Percentiles rank a stretch among this genome's conserved stretches.
phyloP scores from a whole-genome alignment of 176 grass and related monocot genomes.

The Eragrostis nindensis region DNA sequence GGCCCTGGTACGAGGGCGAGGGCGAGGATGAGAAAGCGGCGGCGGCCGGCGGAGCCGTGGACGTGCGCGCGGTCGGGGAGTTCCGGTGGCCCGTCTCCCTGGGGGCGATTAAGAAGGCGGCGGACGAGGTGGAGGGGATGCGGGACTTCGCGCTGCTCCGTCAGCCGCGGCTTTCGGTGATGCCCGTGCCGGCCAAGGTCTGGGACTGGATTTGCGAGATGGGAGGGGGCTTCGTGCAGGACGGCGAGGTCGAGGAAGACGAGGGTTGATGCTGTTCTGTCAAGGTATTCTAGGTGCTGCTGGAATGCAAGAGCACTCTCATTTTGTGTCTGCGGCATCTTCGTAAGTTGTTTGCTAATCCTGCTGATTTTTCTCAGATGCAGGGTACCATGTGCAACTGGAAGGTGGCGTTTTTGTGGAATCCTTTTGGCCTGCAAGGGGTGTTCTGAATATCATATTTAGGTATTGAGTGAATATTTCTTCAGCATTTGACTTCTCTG shows the following conservation, averaged over 20 bases:
- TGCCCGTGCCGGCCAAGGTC: constrained; percentile 62
- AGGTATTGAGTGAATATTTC: not conserved
- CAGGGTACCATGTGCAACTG: not conserved
- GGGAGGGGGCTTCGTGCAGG: constrained; percentile 63
- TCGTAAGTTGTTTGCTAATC: not conserved
- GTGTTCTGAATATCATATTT: not conserved
- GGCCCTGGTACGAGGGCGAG: constrained; percentile 62
- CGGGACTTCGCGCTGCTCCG: constrained; percentile 73
- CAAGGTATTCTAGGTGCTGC: constrained; percentile 14
- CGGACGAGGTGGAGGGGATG: constrained; percentile 60
- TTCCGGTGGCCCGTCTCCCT: constrained; percentile 54
- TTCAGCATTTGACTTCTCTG: not conserved
- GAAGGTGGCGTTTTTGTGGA: not conserved
- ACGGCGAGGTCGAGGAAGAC: constrained; percentile 32
- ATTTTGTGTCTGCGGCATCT: not conserved
- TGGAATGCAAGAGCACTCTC: not conserved
- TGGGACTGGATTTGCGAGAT: constrained; percentile 78
- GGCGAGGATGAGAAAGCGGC: not conserved
- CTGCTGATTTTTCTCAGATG: not conserved
- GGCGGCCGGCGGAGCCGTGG: constrained; percentile 61
- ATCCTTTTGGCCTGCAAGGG: constrained; percentile 1
- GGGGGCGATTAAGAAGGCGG: constrained; percentile 68
- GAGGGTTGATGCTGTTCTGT: constrained; percentile 12
- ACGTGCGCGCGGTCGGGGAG: constrained; percentile 66
- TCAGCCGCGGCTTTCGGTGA: constrained; percentile 79